Conservation (phyloP, 2,329 filamentous ascomycete species). For the Penicillium occitanis region DNA sequence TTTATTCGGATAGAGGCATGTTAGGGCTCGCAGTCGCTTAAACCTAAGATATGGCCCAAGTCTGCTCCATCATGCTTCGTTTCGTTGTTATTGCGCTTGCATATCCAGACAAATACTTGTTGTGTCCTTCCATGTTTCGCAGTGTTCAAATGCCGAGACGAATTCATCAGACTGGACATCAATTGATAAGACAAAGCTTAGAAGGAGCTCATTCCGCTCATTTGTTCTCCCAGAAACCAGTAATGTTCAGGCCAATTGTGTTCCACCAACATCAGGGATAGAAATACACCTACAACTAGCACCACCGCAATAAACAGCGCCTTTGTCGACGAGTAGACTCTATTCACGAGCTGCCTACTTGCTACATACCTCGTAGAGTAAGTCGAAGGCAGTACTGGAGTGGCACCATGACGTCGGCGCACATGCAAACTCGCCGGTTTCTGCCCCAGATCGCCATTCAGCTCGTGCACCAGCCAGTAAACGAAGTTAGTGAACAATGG, state of each 20-base stretch:
- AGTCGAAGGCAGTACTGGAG: background rate
- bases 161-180: background rate
- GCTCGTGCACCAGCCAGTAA: background rate
- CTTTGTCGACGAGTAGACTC: background rate
- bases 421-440: background rate
- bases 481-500: background rate
- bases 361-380: too few relatives aligned
- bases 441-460: constrained; percentile 1
- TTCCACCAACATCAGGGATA: too few relatives aligned
- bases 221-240: background rate
- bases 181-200: background rate
- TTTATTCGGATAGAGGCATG: background rate
- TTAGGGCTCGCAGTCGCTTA: background rate
- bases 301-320: background rate
- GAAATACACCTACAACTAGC: too few relatives aligned
- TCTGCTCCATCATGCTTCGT: background rate
- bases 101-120: background rate
- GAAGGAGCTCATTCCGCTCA: background rate
- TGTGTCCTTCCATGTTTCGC: background rate
- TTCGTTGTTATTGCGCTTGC: background rate
- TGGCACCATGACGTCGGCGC: background rate
- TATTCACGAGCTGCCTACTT: background rate
- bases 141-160: background rate
- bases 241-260: too few relatives aligned
- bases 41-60: background rate